Percentiles rank a stretch among this genome's conserved stretches.
phyloP scores from a whole-genome alignment of 108 stramenopile species.

The Skeletonema menzelii region DNA sequence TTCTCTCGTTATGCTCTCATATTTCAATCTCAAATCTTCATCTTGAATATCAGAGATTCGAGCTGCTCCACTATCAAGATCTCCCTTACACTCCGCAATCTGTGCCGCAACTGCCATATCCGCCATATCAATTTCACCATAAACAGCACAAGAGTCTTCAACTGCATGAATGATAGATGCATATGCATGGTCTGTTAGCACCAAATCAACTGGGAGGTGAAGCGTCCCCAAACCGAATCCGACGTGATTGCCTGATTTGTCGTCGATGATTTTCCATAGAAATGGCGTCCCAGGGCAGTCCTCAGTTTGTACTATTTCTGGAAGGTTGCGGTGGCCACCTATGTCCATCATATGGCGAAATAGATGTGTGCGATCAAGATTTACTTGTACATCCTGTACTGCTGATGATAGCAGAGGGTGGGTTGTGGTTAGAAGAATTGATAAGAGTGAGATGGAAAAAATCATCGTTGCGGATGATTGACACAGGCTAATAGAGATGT shows the following conservation, averaged over 20 bases:
- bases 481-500: too few relatives aligned
- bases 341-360: too few relatives aligned
- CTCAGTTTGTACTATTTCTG: neutral
- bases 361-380: too few relatives aligned
- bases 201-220: conserved; percentile 9
- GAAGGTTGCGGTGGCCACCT: too few relatives aligned
- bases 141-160: conserved; percentile 25
- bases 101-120: neutral
- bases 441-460: too few relatives aligned
- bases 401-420: too few relatives aligned
- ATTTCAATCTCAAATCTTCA: conserved; percentile 6
- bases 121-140: conserved; percentile 8
- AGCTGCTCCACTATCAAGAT: neutral
- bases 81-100: neutral
- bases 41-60: conserved; percentile 26
- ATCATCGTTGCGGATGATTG: too few relatives aligned
- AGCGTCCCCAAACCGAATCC: conserved; percentile 23
- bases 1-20: conserved; percentile 2
- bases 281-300: conserved; percentile 16
- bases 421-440: too few relatives aligned
- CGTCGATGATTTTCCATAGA: conserved; percentile 27
- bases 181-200: conserved; percentile 2
- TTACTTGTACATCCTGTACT: too few relatives aligned
- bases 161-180: conserved; percentile 1
- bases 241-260: conserved; percentile 13